Base-by-base conservation (phyloP, 495 filamentous ascomycete genomes). In the Annulohypoxylon nitens region DNA sequence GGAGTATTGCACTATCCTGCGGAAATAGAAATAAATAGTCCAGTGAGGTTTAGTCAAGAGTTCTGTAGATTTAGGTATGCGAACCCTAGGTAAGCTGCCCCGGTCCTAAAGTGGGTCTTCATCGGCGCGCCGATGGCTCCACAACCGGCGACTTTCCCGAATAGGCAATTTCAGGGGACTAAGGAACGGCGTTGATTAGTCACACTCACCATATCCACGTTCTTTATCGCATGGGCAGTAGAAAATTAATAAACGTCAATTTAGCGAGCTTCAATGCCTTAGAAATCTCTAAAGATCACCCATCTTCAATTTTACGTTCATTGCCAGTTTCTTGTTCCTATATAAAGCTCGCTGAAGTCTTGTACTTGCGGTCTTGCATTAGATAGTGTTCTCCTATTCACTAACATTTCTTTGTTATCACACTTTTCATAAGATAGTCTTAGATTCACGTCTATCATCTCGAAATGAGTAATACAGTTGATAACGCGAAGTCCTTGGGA, bases 101-200 rank as follows among this genome's bases (percentile, higher is more conserved):
- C 39, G 39, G 39, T n/a, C 14, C n/a, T 8, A 18, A 47, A 20
- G 43, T 47, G 43, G 43, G 16, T 20, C 43, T 9, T 6, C 7
- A 18, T 47, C 43, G 43, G 43, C n/a, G 43, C 43, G 43, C 43
- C 43, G 16, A 18, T 4, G 18, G 43, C 43, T 16, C 50, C 58
- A 43, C 58, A 36, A 12, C 23, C 60, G 60, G 60, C 60, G 60
- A 50, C 6, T 62, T 62, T 14, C 60, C 60, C n/a, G 50, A 62
- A 48, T 50, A 62, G 60, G 60, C 50, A 62, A 20, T 16, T 7
- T 34, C 43, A 6, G 30, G 6, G 4, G 16, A 4, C 25, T 25
- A 33, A 16, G 11, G 11, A 12, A 5, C 8, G 54, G 14, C n/a
- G n/a, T 5, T 58, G 33, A 37, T 34, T 34, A 58, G 33, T 37